A percentile compares a stretch with the other conserved stretches of the same genome.
These are phyloP conservation scores for Petunia secreta DNA, from an alignment of 257 asterid genomes.

Conservation along the genomic window DNA sequence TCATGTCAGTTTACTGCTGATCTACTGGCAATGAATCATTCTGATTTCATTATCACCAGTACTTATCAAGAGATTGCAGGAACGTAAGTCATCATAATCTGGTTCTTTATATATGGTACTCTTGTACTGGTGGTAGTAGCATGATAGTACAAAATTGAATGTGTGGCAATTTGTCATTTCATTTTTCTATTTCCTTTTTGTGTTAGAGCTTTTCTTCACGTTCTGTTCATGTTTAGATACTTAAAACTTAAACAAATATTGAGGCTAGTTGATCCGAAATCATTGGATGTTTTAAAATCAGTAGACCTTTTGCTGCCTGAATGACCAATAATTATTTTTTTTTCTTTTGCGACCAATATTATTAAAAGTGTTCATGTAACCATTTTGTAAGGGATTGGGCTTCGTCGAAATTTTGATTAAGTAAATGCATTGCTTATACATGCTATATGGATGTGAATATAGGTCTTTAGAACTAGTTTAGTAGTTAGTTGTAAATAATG, in stretches of 20 bases:
- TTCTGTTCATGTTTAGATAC: slow-evolving; percentile 2
- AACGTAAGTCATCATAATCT: slow-evolving; percentile 59
- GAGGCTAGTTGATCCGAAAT: neutral
- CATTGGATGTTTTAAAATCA: neutral
- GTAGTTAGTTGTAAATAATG: too few relatives aligned
- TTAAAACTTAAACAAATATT: neutral
- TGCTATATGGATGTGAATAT: neutral
- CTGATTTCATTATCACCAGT: slow-evolving; percentile 95
- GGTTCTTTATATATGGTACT: slow-evolving; percentile 11
- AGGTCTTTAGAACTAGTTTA: neutral
- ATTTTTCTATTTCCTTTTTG: neutral
- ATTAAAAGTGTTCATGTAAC: neutral
- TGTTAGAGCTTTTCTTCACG: slow-evolving; percentile 5
- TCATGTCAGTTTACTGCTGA: slow-evolving; percentile 98
- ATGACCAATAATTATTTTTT: neutral
- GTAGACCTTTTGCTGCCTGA: neutral
- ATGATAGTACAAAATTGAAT: neutral
- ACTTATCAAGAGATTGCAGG: slow-evolving; percentile 99
- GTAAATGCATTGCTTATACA: too few relatives aligned
- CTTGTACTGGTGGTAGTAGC: neutral
- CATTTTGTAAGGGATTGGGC: too few relatives aligned
- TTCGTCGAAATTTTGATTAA: too few relatives aligned
- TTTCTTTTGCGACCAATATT: neutral
- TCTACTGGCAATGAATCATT: slow-evolving; percentile 88
- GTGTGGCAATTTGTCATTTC: slow-evolving; percentile 9